Conservation (phyloP, 2,329 filamentous ascomycete genomes). For the Sclerotinia trifoliorum region DNA sequence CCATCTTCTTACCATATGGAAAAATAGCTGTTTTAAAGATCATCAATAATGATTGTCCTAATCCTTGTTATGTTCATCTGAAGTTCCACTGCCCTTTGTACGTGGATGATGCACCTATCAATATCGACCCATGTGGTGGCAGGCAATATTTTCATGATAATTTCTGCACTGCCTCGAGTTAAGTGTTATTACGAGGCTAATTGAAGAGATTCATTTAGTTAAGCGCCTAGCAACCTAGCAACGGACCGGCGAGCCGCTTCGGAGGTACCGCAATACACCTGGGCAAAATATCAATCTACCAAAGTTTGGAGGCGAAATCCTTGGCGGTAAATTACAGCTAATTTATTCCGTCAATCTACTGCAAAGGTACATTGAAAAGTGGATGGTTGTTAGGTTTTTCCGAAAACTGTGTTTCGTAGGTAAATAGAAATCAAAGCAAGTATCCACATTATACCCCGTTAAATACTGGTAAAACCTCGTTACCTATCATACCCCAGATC, state of each 20-base stretch:
- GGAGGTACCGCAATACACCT: background rate
- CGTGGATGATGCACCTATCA: background rate
- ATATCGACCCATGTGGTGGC: background rate
- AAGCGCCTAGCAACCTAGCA: constrained; percentile 2
- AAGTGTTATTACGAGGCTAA: background rate
- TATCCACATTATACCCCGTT: background rate
- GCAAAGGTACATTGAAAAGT: background rate
- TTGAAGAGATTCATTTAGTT: background rate
- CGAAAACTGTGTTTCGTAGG: background rate
- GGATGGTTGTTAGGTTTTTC: background rate
- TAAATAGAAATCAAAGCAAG: background rate
- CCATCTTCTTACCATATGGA: constrained; percentile 1
- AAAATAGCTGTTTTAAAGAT: background rate
- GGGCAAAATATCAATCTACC: background rate
- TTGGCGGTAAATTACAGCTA: constrained; percentile 1
- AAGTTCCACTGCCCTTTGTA: background rate
- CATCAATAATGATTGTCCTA: background rate
- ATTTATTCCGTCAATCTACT: background rate
- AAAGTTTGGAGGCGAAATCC: constrained; percentile 10
- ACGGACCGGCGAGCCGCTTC: constrained; percentile 14
- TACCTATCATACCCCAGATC: background rate
- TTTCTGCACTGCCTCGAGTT: background rate
- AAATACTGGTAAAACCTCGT: background rate
- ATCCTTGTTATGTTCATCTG: background rate
- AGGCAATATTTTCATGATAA: background rate